Percentiles rank a stretch among this genome's conserved stretches.
Evolutionary conservation across 305 asterid genomes (phyloP).

Genomic region (Fraxinus albicans): DNA sequence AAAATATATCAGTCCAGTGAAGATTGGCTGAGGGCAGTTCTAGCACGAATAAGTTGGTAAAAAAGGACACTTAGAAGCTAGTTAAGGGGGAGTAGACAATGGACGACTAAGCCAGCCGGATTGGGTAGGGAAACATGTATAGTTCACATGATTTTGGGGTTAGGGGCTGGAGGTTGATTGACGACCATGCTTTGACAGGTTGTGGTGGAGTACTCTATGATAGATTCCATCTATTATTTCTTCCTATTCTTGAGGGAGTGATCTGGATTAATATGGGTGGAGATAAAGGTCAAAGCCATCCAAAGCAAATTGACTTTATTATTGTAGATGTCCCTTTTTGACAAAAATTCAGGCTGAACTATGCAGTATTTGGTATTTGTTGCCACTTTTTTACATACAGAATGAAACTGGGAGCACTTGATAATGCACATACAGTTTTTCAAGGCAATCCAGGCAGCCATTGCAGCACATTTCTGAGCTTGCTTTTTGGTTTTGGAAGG

Average conservation of each 20-base stretch:
- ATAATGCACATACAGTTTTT: slow-evolving; percentile 22
- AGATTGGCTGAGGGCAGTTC: background rate
- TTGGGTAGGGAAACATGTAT: background rate
- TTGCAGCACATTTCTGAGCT: slow-evolving; percentile 61
- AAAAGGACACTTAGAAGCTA: background rate
- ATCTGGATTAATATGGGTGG: background rate
- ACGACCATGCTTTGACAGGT: background rate
- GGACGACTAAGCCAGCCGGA: background rate
- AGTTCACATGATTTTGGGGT: background rate
- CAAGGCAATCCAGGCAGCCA: slow-evolving; percentile 57
- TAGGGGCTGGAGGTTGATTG: background rate
- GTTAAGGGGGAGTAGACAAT: background rate
- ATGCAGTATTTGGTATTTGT: background rate
- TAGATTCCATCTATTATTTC: background rate
- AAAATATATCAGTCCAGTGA: background rate
- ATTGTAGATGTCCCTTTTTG: background rate
- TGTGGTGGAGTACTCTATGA: background rate
- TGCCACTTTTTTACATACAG: background rate
- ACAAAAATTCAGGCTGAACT: background rate
- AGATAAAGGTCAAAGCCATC: background rate
- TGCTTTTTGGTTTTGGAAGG: slow-evolving; percentile 55
- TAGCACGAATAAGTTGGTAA: background rate
- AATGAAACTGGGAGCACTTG: background rate
- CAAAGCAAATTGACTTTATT: background rate
- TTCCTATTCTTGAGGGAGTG: background rate